Evolutionary conservation across 805 yeast genomes (phyloP), one percentile per base, ranked within the genome.

Genomic region (Kluyveromyces lactis): DNA sequence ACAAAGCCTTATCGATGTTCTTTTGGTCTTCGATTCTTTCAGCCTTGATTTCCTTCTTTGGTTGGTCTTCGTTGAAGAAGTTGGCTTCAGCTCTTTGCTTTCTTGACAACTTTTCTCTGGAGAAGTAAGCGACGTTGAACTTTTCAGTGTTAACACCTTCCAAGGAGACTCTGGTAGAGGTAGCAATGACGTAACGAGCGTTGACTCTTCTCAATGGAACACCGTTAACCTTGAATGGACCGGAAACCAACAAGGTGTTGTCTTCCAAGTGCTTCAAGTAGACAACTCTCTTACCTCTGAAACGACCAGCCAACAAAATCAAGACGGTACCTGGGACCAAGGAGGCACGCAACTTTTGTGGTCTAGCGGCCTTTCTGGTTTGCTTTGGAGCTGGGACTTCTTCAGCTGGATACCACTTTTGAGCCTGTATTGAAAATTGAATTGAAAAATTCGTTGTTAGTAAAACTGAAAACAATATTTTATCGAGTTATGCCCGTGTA

Each of bases 221-320:
- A 77, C 98, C 98, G 76, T 90, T 90, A 64, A 90, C 86, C 81
- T 92, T 90, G 95, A 90, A 92, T 63, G 98, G 98, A 69, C 98
- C 98, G 48, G 96, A 74, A 51, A 90, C 95, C 66, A 90, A 83
- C 63, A 90, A 76, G 53, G 97, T 90, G 86, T 86, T 86, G 81
- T 92, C 97, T 75, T 87, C 95, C 67, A 92, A 79, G 71, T 82
- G 73, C 82, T 90, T 90, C 70, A 90, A 81, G 83, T 83, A 84
- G 54, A 90, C 97, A 62, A 92, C 98, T 77, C 97, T 89, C 86
- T 90, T 92, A 71, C 98, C 98, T 75, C 98, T 86, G 95, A 87
- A 90, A 74, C 96, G 86, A 69, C 98, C 98, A 63, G 97, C 97
- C 68, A 90, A 80, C 69, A 90, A 75, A 71, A 90, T 90, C 68